phyloP scores from a whole-genome alignment of 2,329 filamentous ascomycete species.

The Stagonosporopsis chrysanthemi region DNA sequence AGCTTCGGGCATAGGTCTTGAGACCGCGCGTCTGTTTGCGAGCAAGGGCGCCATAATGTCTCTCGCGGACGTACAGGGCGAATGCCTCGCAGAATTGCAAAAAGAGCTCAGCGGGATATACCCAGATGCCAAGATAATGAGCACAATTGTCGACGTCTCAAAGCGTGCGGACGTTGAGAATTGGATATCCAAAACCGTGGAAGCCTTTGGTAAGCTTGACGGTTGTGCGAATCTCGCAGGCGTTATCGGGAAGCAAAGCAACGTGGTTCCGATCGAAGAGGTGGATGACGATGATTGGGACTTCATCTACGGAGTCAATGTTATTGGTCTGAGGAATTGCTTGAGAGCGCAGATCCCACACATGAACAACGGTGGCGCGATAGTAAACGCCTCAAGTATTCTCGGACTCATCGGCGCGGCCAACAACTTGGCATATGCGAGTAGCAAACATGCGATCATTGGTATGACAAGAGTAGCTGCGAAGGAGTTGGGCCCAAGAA shows the following conservation, averaged over 20 bases:
- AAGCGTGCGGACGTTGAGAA: conserved; percentile 57
- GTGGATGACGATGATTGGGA: conserved; percentile 52
- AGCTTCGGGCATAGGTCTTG: conserved; percentile 43
- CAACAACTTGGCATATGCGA: conserved; percentile 46
- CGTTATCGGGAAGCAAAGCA: conserved; percentile 42
- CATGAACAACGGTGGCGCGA: conserved; percentile 50
- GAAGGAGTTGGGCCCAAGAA: conserved; percentile 49
- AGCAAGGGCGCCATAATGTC: conserved; percentile 42
- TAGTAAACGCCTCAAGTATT: conserved; percentile 59
- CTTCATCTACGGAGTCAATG: conserved; percentile 49
- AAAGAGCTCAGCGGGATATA: conserved; percentile 23
- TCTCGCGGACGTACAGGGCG: conserved; percentile 42
- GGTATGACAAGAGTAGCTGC: conserved; percentile 51
- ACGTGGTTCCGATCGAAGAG: conserved; percentile 30
- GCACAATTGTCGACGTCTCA: conserved; percentile 59
- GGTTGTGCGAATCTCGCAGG: conserved; percentile 57
- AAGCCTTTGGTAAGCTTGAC: conserved; percentile 57
- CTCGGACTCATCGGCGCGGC: conserved; percentile 58
- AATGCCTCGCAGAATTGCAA: conserved; percentile 32
- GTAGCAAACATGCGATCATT: conserved; percentile 53
- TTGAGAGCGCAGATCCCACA: conserved; percentile 50
- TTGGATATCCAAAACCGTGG: conserved; percentile 58
- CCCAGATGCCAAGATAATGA: conserved; percentile 35
- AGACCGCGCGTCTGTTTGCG: conserved; percentile 35
- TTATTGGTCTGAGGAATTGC: conserved; percentile 50